A percentile compares a stretch with the other conserved stretches of the same genome.
Evolutionary conservation across 192 early-diverging fungal genomes (phyloP).

Genomic region (Entomortierella parvispora): DNA sequence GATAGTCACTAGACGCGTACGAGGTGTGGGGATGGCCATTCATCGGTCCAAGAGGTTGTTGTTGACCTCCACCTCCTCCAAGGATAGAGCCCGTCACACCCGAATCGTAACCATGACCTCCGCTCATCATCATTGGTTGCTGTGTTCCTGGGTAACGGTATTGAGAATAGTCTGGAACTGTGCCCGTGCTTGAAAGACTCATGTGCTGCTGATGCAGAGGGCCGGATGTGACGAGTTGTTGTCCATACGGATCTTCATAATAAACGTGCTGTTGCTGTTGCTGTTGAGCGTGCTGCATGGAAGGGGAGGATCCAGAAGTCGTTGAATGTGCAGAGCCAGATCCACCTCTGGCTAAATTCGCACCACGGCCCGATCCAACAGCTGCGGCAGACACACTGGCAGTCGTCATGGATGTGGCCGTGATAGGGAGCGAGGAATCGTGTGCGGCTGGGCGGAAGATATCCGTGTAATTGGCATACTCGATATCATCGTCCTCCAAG

Average conservation of each 20-base stretch:
- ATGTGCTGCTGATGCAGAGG: slow-evolving; percentile 2
- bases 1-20: background rate
- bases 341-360: slow-evolving; percentile 1
- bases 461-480: slow-evolving; percentile 19
- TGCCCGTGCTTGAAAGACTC: slow-evolving; percentile 4
- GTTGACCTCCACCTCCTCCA: background rate
- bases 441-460: slow-evolving; percentile 30
- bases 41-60: background rate
- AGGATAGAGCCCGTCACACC: background rate
- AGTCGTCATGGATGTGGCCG: slow-evolving; percentile 7
- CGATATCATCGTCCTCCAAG: background rate
- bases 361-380: background rate
- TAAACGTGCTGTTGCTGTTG: background rate
- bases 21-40: background rate
- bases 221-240: too few relatives aligned
- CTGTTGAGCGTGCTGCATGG: background rate
- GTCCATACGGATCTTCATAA: background rate
- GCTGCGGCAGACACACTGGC: too few relatives aligned
- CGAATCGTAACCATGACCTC: slow-evolving; percentile 1
- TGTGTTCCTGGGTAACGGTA: slow-evolving; percentile 17
- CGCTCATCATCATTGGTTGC: background rate
- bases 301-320: background rate
- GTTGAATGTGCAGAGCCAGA: background rate
- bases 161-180: slow-evolving; percentile 25
- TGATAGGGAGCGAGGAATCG: slow-evolving; percentile 4